phyloP scores from a whole-genome alignment of 306 rosid genomes.

The Casuarina glauca region DNA sequence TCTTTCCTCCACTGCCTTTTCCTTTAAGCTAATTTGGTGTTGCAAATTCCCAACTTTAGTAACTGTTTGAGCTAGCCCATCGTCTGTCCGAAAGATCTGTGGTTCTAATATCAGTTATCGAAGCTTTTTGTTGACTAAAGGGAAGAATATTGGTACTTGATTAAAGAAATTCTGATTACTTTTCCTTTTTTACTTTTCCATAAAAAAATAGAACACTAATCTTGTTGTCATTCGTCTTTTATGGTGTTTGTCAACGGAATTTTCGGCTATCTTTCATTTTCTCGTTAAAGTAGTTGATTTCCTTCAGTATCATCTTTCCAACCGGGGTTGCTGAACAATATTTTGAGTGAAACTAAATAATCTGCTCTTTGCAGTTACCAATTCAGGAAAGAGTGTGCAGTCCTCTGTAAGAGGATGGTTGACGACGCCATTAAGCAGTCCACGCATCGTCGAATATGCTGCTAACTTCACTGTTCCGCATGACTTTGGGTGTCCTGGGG shows the following conservation, averaged over 20 bases:
- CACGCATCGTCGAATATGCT: slow-evolving; percentile 61
- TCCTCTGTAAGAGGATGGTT: slow-evolving; percentile 75
- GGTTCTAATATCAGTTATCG: neutral
- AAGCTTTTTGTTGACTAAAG: neutral
- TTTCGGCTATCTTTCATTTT: neutral
- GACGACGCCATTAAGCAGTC: slow-evolving; percentile 51
- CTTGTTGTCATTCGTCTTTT: neutral
- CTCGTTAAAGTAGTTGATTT: neutral
- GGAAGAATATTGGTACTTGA: neutral
- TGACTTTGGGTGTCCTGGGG: slow-evolving; percentile 78
- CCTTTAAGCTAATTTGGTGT: neutral
- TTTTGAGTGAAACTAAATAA: neutral
- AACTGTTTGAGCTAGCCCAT: neutral
- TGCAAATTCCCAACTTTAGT: neutral
- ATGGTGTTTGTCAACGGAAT: neutral
- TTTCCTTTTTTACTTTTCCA: neutral
- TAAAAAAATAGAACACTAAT: neutral
- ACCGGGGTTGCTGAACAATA: neutral
- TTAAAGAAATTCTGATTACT: neutral
- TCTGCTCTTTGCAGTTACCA: slow-evolving; percentile 48
- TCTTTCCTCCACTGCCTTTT: neutral
- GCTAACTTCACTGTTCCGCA: slow-evolving; percentile 62
- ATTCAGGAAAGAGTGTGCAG: slow-evolving; percentile 56
- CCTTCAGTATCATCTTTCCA: neutral
- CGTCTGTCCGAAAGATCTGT: neutral